Evolutionary conservation across 768 basidiomycete genomes (phyloP), one percentile per base, ranked within the genome.

Genomic region (Podaxis sp.): DNA sequence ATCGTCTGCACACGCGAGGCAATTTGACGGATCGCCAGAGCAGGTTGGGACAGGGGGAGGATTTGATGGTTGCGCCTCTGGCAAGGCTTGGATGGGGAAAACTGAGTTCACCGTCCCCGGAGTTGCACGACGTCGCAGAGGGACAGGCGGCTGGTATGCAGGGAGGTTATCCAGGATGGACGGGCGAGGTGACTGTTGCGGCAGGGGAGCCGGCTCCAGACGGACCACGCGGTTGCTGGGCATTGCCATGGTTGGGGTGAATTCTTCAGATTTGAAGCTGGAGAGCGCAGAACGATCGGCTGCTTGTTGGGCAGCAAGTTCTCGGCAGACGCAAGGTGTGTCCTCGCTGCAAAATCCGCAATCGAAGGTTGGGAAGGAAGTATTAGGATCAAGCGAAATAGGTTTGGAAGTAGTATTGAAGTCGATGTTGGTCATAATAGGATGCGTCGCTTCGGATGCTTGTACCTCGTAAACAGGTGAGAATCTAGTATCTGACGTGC

Each of bases 21-120:
- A 96, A 73, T 95, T 94, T 8, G 84, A 81, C 2, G 94, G 94
- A 70, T 96, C 92, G 12, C 94, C 94, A 17, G 93, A 90, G 73
- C 94, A 96, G 38, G 75, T 82, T 15, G 74, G 71, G 40, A 74
- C 70, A 15, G 69, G 63, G 39, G 72, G 63, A 7, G 24, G 30
- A 38, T 28, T 53, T 26, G 52, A 48, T 19, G 51, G 60, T 57
- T 51, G 22, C 39, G 63, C 46, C 52, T 46, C 72, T 66, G 54
- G 69, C 63, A 36, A 75, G 67, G 24, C 75, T 68, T 56, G 79
- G 71, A 82, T 77, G 8, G 85, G 82, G 72, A 90, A 91, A 39
- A 90, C 74, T 12, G 83, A 74, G 60, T 82, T 84, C 39, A 74
- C 67, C 4, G 73, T 74, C 15, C 76, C 70, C 46, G 72, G 68